Evolutionary conservation across 23 red algal genomes (phyloP), one percentile per base, ranked within the genome.

Genomic region (Agarophyton chilense): DNA sequence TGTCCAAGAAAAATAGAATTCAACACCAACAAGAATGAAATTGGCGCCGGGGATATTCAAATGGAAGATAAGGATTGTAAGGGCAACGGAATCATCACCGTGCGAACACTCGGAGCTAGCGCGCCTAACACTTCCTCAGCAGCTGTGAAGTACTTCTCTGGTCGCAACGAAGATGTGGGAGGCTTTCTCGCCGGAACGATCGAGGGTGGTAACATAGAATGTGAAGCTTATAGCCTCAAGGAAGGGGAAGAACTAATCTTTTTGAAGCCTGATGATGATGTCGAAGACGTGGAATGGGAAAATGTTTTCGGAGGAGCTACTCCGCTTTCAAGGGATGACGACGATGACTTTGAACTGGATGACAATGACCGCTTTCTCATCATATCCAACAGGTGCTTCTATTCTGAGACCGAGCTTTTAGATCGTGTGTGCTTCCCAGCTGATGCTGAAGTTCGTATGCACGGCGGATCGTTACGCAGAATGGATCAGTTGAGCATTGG

Each of bases 381-480:
- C 34, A 14, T 80, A 0, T 40, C 40, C 22, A 18, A 80, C 35
- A 31, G 77, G 9, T 80, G 77, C 77, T 80, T 80, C 54, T 80
- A 35, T 32, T 55, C 50, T 25, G 50, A 80, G 51, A 80, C 77
- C 2, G 54, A 28, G 18, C 21, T 80, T 25, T 25, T 24, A 6
- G 81, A 85, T 71, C 38, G 60, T 10, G 81, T 85, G 40, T 91
- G 87, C 29, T 91, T 91, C 76, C 74, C 87, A 42, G 47, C 74
- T 28, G 75, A 63, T 40, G 87, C 65, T 2, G 10, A 38, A 14
- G 76, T 82, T 41, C 38, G 38, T 55, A 19, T 91, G 31, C 71
- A 52, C 2, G 49, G 52, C 50, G 87, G 87, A 29, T 44, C 40
- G 2, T 42, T 57, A 18, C 42, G 53, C 24, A 40, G 55, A 36